Percentiles rank a stretch among this genome's conserved stretches.
These are phyloP conservation scores for Coleophoma cylindrospora DNA, from an alignment of 2,329 filamentous ascomycete species.

Conservation along the genomic window DNA sequence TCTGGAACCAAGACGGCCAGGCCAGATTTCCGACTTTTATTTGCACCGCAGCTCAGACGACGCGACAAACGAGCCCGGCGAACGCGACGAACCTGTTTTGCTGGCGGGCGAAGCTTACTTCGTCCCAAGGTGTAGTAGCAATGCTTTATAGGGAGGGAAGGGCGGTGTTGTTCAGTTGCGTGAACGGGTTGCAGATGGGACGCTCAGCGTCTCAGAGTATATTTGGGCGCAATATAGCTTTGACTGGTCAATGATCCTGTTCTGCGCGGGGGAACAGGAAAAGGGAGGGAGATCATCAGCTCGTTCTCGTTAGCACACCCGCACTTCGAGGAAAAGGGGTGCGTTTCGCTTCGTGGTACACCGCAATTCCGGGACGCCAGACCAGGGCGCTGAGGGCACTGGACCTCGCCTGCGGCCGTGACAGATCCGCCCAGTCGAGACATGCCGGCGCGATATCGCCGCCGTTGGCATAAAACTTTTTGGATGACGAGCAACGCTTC, in stretches of 20 bases:
- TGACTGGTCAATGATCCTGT: too few relatives aligned
- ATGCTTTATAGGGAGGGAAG: background rate
- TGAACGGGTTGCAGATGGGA: constrained; percentile 7
- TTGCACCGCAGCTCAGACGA: background rate
- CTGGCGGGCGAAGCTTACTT: background rate
- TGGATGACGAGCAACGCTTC: background rate
- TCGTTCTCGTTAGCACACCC: too few relatives aligned
- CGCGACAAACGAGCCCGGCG: background rate
- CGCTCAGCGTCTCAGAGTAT: constrained; percentile 17
- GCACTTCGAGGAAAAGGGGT: too few relatives aligned
- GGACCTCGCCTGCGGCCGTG: background rate
- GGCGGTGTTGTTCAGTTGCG: background rate
- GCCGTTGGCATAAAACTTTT: constrained; percentile 2
- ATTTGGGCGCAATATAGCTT: constrained; percentile 6
- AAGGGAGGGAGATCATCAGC: too few relatives aligned
- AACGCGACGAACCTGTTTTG: background rate
- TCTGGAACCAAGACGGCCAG: background rate
- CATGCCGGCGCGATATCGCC: constrained; percentile 10
- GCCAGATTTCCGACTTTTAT: constrained; percentile 1
- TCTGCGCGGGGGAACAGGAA: too few relatives aligned
- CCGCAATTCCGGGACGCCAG: too few relatives aligned
- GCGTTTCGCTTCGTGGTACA: too few relatives aligned
- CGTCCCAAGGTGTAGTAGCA: background rate
- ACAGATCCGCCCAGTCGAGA: background rate
- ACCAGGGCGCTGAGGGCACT: too few relatives aligned